These are phyloP conservation scores for Misopates orontium DNA, from an alignment of 257 asterid genomes.

Conservation along the genomic window DNA sequence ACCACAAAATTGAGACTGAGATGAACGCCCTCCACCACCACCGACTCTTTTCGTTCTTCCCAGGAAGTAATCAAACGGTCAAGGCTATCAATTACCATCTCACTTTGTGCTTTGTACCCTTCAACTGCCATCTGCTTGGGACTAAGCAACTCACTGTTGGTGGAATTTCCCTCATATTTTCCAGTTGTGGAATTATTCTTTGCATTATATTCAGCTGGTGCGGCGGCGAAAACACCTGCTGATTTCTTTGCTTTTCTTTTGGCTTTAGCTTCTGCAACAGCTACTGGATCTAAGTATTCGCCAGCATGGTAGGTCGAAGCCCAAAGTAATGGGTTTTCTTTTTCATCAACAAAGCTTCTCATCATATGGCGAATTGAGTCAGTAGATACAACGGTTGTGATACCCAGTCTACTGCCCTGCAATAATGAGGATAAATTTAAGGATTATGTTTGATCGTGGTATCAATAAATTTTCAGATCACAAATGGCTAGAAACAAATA, in stretches of 20 bases:
- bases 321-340: constrained; percentile 93
- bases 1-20: constrained; percentile 99
- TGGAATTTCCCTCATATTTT: constrained; percentile 48
- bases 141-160: constrained; percentile 56
- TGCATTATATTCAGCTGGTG: constrained; percentile 45
- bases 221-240: constrained; percentile 38
- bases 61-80: constrained; percentile 91
- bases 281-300: constrained; percentile 85
- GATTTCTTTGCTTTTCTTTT: constrained; percentile 84
- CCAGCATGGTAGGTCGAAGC: constrained; percentile 99
- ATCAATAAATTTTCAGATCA: background rate
- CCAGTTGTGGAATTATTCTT: constrained; percentile 32
- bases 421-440: constrained; percentile 17
- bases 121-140: constrained; percentile 94
- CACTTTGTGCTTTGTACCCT: constrained; percentile 99
- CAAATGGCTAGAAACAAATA: background rate
- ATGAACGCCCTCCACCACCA: constrained; percentile 98
- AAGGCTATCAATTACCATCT: constrained; percentile 99
- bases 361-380: constrained; percentile 99
- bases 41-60: constrained; percentile 98
- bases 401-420: constrained; percentile 97
- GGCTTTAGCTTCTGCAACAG: constrained; percentile 87
- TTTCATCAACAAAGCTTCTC: constrained; percentile 95
- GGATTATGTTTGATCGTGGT: background rate
- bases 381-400: constrained; percentile 93